Evolutionary conservation across 225 moss, liverwort and hornwort genomes (phyloP).

Genomic region (Sphagnum contortum): DNA sequence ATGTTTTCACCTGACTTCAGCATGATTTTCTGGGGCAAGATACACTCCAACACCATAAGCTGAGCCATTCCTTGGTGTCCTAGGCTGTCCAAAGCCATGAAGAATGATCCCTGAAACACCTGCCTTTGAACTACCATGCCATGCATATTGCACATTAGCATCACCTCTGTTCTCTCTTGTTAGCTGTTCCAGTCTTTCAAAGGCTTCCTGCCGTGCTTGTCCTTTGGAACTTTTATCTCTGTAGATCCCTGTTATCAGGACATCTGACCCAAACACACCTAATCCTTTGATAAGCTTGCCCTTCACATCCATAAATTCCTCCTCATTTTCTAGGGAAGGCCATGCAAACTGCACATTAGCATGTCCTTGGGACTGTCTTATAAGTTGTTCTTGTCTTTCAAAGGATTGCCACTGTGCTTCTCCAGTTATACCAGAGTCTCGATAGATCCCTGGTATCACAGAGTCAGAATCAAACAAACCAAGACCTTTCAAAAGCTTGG

Average conservation of each 20-base stretch:
- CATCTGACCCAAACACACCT: constrained; percentile 15
- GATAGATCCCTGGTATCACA: too few species aligned
- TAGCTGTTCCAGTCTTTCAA: constrained; percentile 17
- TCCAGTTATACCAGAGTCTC: too few species aligned
- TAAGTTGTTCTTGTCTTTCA: too few species aligned
- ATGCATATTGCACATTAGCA: constrained; percentile 39
- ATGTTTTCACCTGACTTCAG: constrained; percentile 30
- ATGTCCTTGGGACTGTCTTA: not conserved
- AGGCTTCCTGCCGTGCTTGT: constrained; percentile 32
- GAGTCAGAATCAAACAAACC: too few species aligned
- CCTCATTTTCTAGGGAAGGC: constrained; percentile 12
- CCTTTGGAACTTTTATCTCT: constrained; percentile 31
- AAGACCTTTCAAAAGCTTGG: not conserved
- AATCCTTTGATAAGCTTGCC: constrained; percentile 35
- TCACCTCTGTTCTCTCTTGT: constrained; percentile 28
- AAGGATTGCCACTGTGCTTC: too few species aligned
- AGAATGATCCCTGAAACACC: constrained; percentile 48
- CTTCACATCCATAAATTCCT: constrained; percentile 27
- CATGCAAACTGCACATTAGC: constrained; percentile 1
- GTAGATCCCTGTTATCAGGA: constrained; percentile 33
- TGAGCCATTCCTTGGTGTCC: constrained; percentile 43
- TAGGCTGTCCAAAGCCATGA: constrained; percentile 57
- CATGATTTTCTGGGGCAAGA: constrained; percentile 35
- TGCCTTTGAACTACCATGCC: constrained; percentile 47
- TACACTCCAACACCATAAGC: constrained; percentile 58